Base-by-base conservation (phyloP, 2,329 filamentous ascomycete species). In the Talaromyces sp. region DNA sequence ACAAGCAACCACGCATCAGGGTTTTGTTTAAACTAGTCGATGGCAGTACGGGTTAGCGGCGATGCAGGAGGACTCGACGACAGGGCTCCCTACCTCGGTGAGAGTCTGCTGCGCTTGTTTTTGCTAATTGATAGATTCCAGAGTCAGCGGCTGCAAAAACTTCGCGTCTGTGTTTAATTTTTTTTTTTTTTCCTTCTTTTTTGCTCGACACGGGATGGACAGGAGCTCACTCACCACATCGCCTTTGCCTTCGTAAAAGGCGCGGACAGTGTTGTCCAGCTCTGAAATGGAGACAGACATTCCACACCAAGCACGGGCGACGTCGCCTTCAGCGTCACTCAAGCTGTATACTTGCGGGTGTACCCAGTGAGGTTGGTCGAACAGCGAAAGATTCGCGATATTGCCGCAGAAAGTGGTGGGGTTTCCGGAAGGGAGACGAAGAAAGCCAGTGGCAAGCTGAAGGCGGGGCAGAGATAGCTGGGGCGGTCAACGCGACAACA, bases 1-100 rank as follows among this genome's bases (percentile, higher is more conserved):
- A 98, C 95, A 75, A 97, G 86, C 67, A 98, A 85, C 95, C 95
- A 99, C 62, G 95, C 89, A 81, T 99, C 95, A 61, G 93, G 93
- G 72, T 98, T 96, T 81, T 98, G 95, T 78, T 98, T 98, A 84
- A 99, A 99, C 91, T 98, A 71, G 21, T 41, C 21, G 43, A 51
- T 14, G 61, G 19, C 61, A 59, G n/a, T 17, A 58, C 59, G 17
- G 46, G 58, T 63, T 26, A 61, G 56, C 64, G 67, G 29, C 35
- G 68, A 66, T 35, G 57, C 50, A 32, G 55, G 46, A 57, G 38
- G 57, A 58, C 31, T 61, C 26, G 31, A 31, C 29, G 55, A 35
- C 35, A 35, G 27, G 51, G 35, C 56, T 63, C 63, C 85, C 75
- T 84, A 93, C 91, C 86, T 96, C 91, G 79, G 96, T 97, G 74